Evolutionary conservation across 495 filamentous ascomycete genomes (phyloP), one percentile per base, ranked within the genome.

Genomic region (Paragyromitra xinjiangensis): DNA sequence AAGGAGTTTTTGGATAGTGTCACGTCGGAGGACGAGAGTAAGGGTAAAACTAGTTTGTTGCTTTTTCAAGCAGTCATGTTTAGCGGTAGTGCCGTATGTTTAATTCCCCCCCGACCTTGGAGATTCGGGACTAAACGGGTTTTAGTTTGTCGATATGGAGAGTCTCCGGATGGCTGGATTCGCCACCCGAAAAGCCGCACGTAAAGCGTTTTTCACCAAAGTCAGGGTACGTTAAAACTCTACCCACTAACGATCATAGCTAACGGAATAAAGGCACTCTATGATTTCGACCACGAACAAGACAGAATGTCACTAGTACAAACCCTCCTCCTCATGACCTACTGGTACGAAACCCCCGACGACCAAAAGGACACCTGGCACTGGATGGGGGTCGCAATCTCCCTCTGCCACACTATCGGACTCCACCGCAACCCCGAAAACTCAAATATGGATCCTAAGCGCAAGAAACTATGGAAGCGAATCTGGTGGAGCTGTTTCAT

Each of bases 401-500:
- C 92, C 40, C 84, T 95, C 19, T 92, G 92, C 71, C 92, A 94
- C 82, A 94, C 92, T 5, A 94, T 95, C 73, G 93, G 93, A 8
- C 85, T 95, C 2, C 92, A 96, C 83, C 90, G 92, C 55, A 91
- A 96, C 79, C 93, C 93, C 44, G 89, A 87, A 4, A 90, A 91
- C 51, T 91, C 90, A 51, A 89, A 87, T 71, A 93, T 95, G 91
- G 87, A 91, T 37, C 80, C 86, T 22, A 87, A 88, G 66, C 89
- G 89, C 82, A 91, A 92, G 80, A 90, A 88, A 73, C 85, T 97
- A 76, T 95, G 93, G 92, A 96, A 94, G 83, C 86, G 93, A 42
- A 93, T 97, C 69, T 97, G 94, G 94, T 97, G 94, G 94, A 94
- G 92, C 61, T 94, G 91, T 69, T 95, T 94, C 79, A 95, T 95